Percentiles rank a stretch among this genome's conserved stretches.
phyloP scores from a whole-genome alignment of 2,329 filamentous ascomycete species.

The Phaeosphaeria sp. region DNA sequence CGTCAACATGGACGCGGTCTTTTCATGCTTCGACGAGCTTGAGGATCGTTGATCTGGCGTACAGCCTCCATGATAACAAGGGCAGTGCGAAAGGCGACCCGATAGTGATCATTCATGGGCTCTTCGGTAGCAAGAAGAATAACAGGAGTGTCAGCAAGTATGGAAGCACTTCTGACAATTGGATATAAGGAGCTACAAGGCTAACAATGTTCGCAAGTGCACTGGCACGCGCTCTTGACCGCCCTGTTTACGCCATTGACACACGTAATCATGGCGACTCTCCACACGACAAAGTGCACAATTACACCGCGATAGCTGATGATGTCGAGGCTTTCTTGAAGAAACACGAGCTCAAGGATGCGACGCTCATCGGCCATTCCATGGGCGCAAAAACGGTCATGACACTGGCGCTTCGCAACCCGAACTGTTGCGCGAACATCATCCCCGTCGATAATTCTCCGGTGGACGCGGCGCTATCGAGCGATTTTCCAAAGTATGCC shows the following conservation, averaged over 20 bases:
- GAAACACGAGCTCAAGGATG: conserved; percentile 70
- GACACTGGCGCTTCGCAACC: conserved; percentile 77
- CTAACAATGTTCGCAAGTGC: conserved; percentile 59
- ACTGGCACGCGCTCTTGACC: conserved; percentile 78
- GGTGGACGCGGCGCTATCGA: conserved; percentile 75
- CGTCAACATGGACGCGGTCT: conserved; percentile 30
- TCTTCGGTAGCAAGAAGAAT: conserved; percentile 96
- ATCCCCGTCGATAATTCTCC: conserved; percentile 93
- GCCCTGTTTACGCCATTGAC: conserved; percentile 85
- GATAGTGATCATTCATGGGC: conserved; percentile 87
- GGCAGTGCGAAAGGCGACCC: conserved; percentile 59
- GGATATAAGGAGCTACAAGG: background rate
- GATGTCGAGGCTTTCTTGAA: conserved; percentile 82
- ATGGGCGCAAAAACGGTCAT: conserved; percentile 98
- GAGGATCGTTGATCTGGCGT: conserved; percentile 40
- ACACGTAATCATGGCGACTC: conserved; percentile 93
- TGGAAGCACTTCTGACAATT: background rate
- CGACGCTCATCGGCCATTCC: conserved; percentile 88
- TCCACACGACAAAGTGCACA: conserved; percentile 75
- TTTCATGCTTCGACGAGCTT: conserved; percentile 35
- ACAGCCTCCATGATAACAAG: conserved; percentile 43
- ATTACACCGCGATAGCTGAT: conserved; percentile 81
- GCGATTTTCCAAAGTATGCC: conserved; percentile 80
- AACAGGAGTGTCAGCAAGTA: conserved; percentile 94
- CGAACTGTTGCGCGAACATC: conserved; percentile 71